Conservation (phyloP, 1,284 basidiomycete species). For the Neolentinus lepideus region DNA sequence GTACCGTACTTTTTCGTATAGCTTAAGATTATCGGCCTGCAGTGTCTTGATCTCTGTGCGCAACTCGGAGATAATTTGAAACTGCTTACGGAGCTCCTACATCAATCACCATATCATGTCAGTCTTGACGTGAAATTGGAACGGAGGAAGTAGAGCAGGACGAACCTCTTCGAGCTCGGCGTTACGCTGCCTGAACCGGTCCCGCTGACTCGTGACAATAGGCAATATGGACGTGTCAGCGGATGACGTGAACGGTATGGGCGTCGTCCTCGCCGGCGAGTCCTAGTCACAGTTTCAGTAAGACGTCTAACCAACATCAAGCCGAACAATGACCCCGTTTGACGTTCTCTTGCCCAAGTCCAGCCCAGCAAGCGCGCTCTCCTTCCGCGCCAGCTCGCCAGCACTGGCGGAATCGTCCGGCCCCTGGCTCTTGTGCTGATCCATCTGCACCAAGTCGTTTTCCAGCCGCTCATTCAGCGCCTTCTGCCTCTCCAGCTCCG, state of each 20-base stretch:
- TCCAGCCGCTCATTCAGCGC: constrained; percentile 86
- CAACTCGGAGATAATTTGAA: constrained; percentile 87
- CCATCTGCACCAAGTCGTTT: constrained; percentile 81
- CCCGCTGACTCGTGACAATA: constrained; percentile 94
- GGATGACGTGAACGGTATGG: constrained; percentile 64
- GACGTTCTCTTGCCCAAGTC: constrained; percentile 57
- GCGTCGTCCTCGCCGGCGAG: constrained; percentile 40
- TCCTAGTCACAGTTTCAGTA: constrained; percentile 23
- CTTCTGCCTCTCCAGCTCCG: constrained; percentile 74
- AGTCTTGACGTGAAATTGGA: no score
- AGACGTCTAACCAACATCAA: constrained; percentile 2
- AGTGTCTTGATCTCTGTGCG: constrained; percentile 83
- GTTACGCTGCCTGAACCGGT: constrained; percentile 92
- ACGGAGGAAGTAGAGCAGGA: constrained; percentile 4
- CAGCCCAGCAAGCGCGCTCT: constrained; percentile 54
- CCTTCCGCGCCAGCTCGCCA: neutral
- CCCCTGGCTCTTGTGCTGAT: constrained; percentile 31
- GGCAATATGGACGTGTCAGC: constrained; percentile 90
- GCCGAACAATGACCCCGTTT: neutral
- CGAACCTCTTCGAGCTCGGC: constrained; percentile 90
- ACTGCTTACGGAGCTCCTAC: constrained; percentile 90
- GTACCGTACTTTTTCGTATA: constrained; percentile 95
- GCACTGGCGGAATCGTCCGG: neutral
- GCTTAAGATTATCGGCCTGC: constrained; percentile 88
- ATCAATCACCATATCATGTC: no score